Base-by-base conservation (phyloP, 257 asterid genomes). In the Craterostigma plantagineum region DNA sequence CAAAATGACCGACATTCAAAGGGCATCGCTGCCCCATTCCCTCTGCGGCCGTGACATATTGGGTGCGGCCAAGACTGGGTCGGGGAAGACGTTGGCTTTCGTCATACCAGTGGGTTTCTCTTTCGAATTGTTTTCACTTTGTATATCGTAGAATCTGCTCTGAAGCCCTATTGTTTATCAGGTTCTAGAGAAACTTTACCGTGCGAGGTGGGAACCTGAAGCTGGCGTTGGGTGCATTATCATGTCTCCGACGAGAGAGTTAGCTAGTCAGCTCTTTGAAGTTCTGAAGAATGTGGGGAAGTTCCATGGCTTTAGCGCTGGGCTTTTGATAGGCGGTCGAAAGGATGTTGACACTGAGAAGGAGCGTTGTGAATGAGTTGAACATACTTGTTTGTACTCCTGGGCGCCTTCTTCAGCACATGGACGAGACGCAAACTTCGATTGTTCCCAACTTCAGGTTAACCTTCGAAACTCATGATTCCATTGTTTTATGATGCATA, bases 41-140 rank as follows among this genome's bases (percentile, higher is more conserved):
- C 82, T 90, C 38, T 90, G 79, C 50, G 96, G 91, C 11, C 73
- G 92, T 11, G 94, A 90, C 52, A 72, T 90, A 27, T 85, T 90
- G 16, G 99, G 99, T 2, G 99, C 99, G 13, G 96, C 99, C 0
- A 83, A 90, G 66, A 90, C 94, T 18, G 99, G 99, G 17, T 90
- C 99, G 1, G 99, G 99, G 0, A 90, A 90, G 69, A 83, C 99
- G 0, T 46, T 90, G 43, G 99, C 99, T 43, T 83, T 90, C 46
- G 51, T 83, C 50, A 65, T 90, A 41, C 94, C 94, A 66, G 99
- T 90, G 35, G 51, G 92, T 53, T 50, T 0, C 0, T 36, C 40
- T 9, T 36, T 36, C 4, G 14, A 36, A 10, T 12, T 8, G 40
- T 10, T 10, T 12, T n/a, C 1, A 12, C 8, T n/a, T 36, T 4